These are phyloP conservation scores for Microascus cirrosus DNA, from an alignment of 2,329 filamentous ascomycete species.

Conservation along the genomic window DNA sequence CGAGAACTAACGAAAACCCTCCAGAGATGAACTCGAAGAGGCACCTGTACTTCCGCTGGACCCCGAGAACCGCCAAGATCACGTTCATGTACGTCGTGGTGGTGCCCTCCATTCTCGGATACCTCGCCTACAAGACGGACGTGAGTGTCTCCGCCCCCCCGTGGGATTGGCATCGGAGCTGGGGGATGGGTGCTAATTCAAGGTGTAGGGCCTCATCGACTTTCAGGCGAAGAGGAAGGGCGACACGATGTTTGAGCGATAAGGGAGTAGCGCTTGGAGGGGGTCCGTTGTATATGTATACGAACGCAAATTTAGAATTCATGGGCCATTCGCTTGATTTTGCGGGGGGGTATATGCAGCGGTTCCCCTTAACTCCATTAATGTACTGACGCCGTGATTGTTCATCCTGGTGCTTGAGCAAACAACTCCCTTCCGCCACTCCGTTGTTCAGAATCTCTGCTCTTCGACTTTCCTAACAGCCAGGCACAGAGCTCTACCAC, in stretches of 20 bases:
- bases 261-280: slow-evolving; percentile 11
- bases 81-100: slow-evolving; percentile 65
- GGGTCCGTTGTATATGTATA: slow-evolving; percentile 1
- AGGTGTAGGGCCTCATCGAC: slow-evolving; percentile 67
- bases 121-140: slow-evolving; percentile 69
- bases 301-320: background rate
- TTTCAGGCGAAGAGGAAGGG: slow-evolving; percentile 80
- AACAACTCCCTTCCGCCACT: background rate
- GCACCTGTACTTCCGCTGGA: slow-evolving; percentile 95
- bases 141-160: slow-evolving; percentile 64
- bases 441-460: background rate
- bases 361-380: background rate
- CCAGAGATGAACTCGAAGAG: slow-evolving; percentile 74
- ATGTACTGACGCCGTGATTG: background rate
- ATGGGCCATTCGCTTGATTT: background rate
- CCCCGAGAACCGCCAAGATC: slow-evolving; percentile 66
- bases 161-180: background rate
- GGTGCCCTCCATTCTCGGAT: slow-evolving; percentile 60
- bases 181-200: background rate
- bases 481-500: background rate
- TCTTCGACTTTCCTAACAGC: background rate
- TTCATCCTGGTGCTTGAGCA: background rate
- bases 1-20: background rate
- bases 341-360: background rate
- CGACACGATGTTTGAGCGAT: slow-evolving; percentile 76